phyloP scores from a whole-genome alignment of 441 rosid species.

The Flueggea neowawraea region DNA sequence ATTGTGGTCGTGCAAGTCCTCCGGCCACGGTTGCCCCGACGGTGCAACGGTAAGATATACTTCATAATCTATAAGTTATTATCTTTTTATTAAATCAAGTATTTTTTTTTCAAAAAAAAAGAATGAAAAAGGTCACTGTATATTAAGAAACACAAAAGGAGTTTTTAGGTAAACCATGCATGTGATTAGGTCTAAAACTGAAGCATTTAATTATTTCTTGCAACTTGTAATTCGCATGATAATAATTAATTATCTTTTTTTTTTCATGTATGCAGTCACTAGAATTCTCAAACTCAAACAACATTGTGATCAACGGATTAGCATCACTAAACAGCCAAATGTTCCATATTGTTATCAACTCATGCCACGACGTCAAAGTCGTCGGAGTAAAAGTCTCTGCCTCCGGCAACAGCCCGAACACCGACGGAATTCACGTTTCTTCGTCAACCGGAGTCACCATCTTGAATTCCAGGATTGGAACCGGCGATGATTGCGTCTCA shows the following conservation, averaged over 20 bases:
- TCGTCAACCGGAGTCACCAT: slow-evolving; percentile 43
- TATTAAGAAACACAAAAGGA: too few relatives aligned
- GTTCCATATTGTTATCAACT: slow-evolving; percentile 58
- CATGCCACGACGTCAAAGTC: slow-evolving; percentile 47
- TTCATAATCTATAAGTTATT: too few relatives aligned
- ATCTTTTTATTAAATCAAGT: too few relatives aligned
- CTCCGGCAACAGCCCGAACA: slow-evolving; percentile 64
- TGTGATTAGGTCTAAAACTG: too few relatives aligned
- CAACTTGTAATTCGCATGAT: too few relatives aligned
- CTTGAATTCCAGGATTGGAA: slow-evolving; percentile 50
- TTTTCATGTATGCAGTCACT: slow-evolving; percentile 29
- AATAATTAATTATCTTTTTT: too few relatives aligned
- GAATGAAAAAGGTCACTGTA: too few relatives aligned
- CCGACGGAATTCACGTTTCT: slow-evolving; percentile 74
- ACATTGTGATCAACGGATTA: slow-evolving; percentile 37
- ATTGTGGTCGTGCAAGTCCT: slow-evolving; percentile 52
- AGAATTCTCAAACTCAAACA: slow-evolving; percentile 29
- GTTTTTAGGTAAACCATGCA: too few relatives aligned
- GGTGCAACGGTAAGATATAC: slow-evolving; percentile 45
- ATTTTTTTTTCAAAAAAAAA: too few relatives aligned
- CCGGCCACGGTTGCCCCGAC: slow-evolving; percentile 36
- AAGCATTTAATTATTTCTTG: too few relatives aligned
- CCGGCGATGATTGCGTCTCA: slow-evolving; percentile 84
- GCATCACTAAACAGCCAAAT: slow-evolving; percentile 60
- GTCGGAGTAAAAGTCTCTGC: slow-evolving; percentile 45